Conservation (phyloP, 2,329 filamentous ascomycete species). For the Torrubiella hemipterigena region DNA sequence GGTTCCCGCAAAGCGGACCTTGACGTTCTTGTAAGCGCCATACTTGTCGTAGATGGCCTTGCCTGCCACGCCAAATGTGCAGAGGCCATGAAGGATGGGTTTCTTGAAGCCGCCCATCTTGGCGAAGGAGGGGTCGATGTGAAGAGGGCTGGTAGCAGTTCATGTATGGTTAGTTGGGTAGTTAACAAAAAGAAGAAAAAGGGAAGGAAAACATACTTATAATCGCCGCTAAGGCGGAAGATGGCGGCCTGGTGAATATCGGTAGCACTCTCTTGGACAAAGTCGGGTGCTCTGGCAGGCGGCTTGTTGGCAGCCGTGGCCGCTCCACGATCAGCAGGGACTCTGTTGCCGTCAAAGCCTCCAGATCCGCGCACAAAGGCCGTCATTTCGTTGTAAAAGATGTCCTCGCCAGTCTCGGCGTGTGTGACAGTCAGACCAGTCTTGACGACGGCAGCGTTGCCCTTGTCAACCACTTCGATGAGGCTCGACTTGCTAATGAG, state of each 20-base stretch:
- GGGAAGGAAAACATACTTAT: conserved; percentile 45
- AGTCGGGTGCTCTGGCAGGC: conserved; percentile 66
- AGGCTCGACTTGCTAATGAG: conserved; percentile 68
- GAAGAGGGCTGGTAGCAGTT: conserved; percentile 51
- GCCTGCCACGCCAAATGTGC: conserved; percentile 81
- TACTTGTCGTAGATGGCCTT: conserved; percentile 73
- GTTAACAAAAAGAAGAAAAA: too few species aligned
- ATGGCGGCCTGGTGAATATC: conserved; percentile 83
- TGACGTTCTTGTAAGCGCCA: conserved; percentile 78
- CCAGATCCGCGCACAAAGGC: conserved; percentile 84
- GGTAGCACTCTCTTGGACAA: conserved; percentile 77
- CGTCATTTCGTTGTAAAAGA: conserved; percentile 94
- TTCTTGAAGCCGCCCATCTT: conserved; percentile 90
- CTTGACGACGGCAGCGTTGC: conserved; percentile 76
- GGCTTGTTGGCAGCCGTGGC: conserved; percentile 69
- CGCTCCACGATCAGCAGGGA: conserved; percentile 64
- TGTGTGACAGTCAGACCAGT: conserved; percentile 72
- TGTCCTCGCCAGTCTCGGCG: conserved; percentile 69
- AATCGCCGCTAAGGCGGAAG: conserved; percentile 86
- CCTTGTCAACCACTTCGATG: conserved; percentile 93
- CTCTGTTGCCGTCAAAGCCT: conserved; percentile 76
- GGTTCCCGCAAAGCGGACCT: conserved; percentile 79
- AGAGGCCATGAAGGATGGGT: conserved; percentile 90
- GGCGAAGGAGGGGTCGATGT: conserved; percentile 89
- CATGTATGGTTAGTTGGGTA: neutral